These are phyloP conservation scores for Sclerotinia spermophila DNA, from an alignment of 2,329 filamentous ascomycete species.

Conservation along the genomic window DNA sequence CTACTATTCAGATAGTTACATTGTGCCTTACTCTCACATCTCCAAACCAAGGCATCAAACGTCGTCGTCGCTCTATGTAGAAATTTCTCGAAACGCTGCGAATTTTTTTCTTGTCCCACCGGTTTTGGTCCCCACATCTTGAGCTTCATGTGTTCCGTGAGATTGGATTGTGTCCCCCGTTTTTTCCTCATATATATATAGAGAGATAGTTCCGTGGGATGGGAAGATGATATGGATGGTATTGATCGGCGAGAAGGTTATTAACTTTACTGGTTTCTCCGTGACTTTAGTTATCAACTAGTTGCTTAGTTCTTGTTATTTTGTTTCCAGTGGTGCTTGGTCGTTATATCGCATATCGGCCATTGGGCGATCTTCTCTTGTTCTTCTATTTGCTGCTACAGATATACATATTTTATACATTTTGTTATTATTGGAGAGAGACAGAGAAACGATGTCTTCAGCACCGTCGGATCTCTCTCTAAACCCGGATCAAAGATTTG, in stretches of 20 bases:
- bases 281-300: background rate
- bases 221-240: background rate
- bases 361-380: background rate
- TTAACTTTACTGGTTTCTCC: background rate
- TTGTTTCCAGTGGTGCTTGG: background rate
- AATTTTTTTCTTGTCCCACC: background rate
- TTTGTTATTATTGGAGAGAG: background rate
- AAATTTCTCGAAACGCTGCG: constrained; percentile 2
- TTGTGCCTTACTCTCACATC: background rate
- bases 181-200: background rate
- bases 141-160: background rate
- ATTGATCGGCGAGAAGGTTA: background rate
- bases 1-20: too few species aligned
- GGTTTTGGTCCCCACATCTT: background rate
- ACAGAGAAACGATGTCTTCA: constrained; percentile 1
- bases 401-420: background rate
- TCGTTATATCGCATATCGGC: background rate
- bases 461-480: constrained; percentile 12
- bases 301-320: background rate
- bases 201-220: background rate
- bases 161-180: background rate
- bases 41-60: background rate
- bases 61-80: background rate
- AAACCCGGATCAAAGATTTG: background rate
- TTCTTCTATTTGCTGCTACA: background rate